These are phyloP conservation scores for Yarrowia sp. DNA, from an alignment of 805 yeast genomes.

Conservation along the genomic window DNA sequence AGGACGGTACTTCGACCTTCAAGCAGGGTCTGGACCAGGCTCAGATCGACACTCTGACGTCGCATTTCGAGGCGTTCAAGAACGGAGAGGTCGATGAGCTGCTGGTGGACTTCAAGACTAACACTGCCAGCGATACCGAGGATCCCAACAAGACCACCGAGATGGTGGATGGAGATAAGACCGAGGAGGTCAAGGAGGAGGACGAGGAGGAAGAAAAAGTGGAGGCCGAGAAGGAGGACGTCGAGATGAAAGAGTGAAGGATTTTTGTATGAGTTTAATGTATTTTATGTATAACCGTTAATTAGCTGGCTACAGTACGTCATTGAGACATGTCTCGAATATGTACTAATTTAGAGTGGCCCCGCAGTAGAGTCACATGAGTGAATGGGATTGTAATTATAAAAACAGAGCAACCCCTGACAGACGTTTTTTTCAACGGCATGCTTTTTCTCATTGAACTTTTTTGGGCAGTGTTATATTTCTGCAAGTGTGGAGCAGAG, in stretches of 20 bases:
- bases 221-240: conserved; percentile 30
- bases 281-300: not conserved
- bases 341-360: too few relatives aligned
- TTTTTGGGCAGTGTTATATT: not conserved
- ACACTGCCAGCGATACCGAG: conserved; percentile 26
- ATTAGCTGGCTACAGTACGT: too few relatives aligned
- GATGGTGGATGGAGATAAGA: conserved; percentile 25
- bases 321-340: not conserved
- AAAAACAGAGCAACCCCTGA: too few relatives aligned
- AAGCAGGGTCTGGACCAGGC: conserved; percentile 47
- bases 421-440: not conserved
- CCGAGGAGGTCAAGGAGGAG: conserved; percentile 29
- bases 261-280: conserved; percentile 23
- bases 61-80: conserved; percentile 22
- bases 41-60: conserved; percentile 34
- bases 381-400: too few relatives aligned
- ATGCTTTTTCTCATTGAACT: not conserved
- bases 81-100: conserved; percentile 21
- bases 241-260: conserved; percentile 25
- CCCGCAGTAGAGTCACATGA: too few relatives aligned
- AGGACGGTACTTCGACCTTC: conserved; percentile 61
- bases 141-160: conserved; percentile 23
- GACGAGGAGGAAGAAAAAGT: conserved; percentile 24
- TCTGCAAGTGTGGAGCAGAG: not conserved
- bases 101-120: conserved; percentile 11